Conservation (phyloP, 2,329 filamentous ascomycete species). For the Anisogramma anomala region DNA sequence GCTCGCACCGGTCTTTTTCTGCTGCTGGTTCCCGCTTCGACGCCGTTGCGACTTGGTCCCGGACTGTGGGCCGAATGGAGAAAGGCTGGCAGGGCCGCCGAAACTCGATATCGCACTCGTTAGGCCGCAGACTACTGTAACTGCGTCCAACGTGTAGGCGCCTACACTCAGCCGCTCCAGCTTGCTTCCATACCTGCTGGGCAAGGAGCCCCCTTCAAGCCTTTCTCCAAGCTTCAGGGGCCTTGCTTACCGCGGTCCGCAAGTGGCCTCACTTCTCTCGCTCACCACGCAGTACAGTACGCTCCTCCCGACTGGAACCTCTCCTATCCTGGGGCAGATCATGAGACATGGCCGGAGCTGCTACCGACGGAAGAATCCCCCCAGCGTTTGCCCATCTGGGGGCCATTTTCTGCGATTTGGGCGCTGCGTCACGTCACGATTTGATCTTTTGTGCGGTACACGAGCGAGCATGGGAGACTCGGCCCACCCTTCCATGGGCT, state of each 20-base stretch:
- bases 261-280: neutral
- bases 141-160: too few species aligned
- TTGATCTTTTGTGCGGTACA: neutral
- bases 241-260: neutral
- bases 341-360: conserved; percentile 3
- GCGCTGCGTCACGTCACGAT: neutral
- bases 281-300: neutral
- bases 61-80: too few species aligned
- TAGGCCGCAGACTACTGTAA: neutral
- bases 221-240: neutral
- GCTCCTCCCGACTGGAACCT: neutral
- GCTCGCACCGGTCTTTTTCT: neutral
- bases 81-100: too few species aligned
- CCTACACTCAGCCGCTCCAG: neutral
- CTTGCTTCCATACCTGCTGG: neutral
- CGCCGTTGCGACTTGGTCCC: too few species aligned
- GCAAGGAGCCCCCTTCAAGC: neutral
- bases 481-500: too few species aligned
- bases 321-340: conserved; percentile 5
- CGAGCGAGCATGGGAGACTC: neutral
- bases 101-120: neutral
- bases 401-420: neutral
- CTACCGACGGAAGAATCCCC: neutral
- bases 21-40: neutral
- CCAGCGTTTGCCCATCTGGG: neutral